These are phyloP conservation scores for Cucurbitaria berberidis DNA, from an alignment of 2,329 filamentous ascomycete genomes.

Conservation along the genomic window DNA sequence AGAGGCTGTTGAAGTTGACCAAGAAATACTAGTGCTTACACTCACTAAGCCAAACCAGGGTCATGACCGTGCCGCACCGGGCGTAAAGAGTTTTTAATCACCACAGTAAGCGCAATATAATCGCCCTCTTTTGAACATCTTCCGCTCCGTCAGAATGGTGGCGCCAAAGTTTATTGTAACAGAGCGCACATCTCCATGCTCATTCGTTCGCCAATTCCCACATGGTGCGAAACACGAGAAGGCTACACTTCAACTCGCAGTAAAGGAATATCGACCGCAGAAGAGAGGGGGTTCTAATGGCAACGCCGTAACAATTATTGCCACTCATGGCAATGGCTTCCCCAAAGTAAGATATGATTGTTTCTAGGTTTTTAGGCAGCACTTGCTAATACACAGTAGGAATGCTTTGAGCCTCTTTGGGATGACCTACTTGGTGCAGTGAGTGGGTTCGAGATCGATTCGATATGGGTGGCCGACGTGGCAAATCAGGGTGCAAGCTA, in stretches of 20 bases:
- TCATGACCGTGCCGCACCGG: neutral
- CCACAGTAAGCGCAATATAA: neutral
- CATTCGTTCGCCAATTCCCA: constrained; percentile 23
- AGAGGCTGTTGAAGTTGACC: neutral
- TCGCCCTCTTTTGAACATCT: neutral
- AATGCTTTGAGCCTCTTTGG: constrained; percentile 27
- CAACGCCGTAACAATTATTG: constrained; percentile 22
- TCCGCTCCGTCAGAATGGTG: neutral
- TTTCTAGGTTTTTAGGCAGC: neutral
- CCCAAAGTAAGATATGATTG: constrained; percentile 15
- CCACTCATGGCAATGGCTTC: constrained; percentile 26
- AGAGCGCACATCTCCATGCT: constrained; percentile 24
- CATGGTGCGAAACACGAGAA: constrained; percentile 17
- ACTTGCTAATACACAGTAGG: constrained; percentile 7
- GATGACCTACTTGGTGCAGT: constrained; percentile 17
- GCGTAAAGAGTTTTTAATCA: neutral
- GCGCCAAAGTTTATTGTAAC: constrained; percentile 17
- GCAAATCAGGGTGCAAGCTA: constrained; percentile 25
- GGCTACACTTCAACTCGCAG: constrained; percentile 18
- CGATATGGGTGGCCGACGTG: constrained; percentile 25
- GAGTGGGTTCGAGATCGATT: constrained; percentile 12
- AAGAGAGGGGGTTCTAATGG: neutral
- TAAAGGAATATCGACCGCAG: constrained; percentile 25
- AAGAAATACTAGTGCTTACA: neutral
- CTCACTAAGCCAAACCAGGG: neutral